Conservation (phyloP, 495 filamentous ascomycete genomes). For the Aspergillus steynii region DNA sequence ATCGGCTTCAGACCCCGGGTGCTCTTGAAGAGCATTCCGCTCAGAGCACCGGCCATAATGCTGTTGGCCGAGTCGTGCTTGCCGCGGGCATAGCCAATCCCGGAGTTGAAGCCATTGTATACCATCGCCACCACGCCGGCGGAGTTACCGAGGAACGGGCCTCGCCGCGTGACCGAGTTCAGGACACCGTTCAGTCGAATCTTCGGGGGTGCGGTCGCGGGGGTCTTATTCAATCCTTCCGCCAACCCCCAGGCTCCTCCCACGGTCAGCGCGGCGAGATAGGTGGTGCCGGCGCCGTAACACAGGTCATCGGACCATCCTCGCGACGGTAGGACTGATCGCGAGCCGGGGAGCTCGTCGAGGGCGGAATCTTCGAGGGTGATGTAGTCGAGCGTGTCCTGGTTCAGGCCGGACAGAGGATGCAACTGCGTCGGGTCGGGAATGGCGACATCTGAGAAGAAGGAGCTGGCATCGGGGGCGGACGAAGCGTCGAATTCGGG, state of each 20-base stretch:
- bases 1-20: slow-evolving; percentile 87
- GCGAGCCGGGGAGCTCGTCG: slow-evolving; percentile 81
- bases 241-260: slow-evolving; percentile 90
- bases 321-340: slow-evolving; percentile 85
- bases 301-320: slow-evolving; percentile 98
- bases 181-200: slow-evolving; percentile 89
- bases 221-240: slow-evolving; percentile 78
- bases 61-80: slow-evolving; percentile 92
- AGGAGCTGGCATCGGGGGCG: slow-evolving; percentile 77
- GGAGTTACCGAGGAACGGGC: slow-evolving; percentile 95
- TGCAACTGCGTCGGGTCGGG: slow-evolving; percentile 86
- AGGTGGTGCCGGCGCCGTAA: slow-evolving; percentile 94
- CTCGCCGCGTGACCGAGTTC: slow-evolving; percentile 87
- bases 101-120: slow-evolving; percentile 93
- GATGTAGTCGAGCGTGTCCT: slow-evolving; percentile 89
- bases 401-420: slow-evolving; percentile 91
- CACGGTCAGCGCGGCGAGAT: slow-evolving; percentile 79
- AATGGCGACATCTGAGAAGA: slow-evolving; percentile 67
- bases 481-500: slow-evolving; percentile 66
- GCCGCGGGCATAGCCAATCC: slow-evolving; percentile 78
- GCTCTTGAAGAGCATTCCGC: slow-evolving; percentile 94
- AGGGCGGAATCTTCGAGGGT: slow-evolving; percentile 89
- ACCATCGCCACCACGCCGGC: slow-evolving; percentile 93
- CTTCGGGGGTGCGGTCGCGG: slow-evolving; percentile 75
- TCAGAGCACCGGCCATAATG: slow-evolving; percentile 77